Base-by-base conservation (phyloP, 306 rosid species). In the barrel medic (Medicago truncatula) region DNA sequence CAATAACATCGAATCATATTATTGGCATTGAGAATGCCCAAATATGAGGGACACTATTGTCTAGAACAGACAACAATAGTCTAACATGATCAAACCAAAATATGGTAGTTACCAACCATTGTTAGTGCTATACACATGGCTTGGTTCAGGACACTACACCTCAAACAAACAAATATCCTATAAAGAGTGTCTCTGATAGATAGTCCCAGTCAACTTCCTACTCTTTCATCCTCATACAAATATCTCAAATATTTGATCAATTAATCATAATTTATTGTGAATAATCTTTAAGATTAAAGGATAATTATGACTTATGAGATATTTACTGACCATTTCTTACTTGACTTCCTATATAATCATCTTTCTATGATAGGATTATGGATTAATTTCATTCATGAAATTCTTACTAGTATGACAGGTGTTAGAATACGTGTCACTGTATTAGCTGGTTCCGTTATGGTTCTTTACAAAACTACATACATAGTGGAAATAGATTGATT, bases 61-160 rank as follows among this genome's bases (percentile, higher is more conserved):
- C 47, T 46, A 12, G 16, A 4, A 1, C 36, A 57, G n/a, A 57
- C 36, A 20, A 57, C 21, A 57, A 25, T 8, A 57, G 38, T 21
- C 14, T 10, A 21, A 57, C 63, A 57, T 54, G 25, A 18, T 23
- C 6, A 18, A 54, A 54, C 14, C 14, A 54, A 54, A 18, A 7
- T 4, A 54, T 54, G 28, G 5, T 54, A 53, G 60, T 57, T 10
- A 21, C n/a, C 8, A 56, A 10, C 36, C 36, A 57, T 21, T 20
- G n/a, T 57, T 11, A 21, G 38, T 57, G 63, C 34, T 57, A 8
- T 21, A 57, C 63, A 57, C 63, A 57, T 21, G 63, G n/a, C 63
- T 57, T 10, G 36, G 3, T 57, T 11, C 34, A 20, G 9, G 25
- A 46, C 15, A 14, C 52, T 13, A 15, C 52, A 46, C 60, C 60